Conservation (phyloP, 2,329 filamentous ascomycete genomes). For the Pseudogymnoascus sp. region DNA sequence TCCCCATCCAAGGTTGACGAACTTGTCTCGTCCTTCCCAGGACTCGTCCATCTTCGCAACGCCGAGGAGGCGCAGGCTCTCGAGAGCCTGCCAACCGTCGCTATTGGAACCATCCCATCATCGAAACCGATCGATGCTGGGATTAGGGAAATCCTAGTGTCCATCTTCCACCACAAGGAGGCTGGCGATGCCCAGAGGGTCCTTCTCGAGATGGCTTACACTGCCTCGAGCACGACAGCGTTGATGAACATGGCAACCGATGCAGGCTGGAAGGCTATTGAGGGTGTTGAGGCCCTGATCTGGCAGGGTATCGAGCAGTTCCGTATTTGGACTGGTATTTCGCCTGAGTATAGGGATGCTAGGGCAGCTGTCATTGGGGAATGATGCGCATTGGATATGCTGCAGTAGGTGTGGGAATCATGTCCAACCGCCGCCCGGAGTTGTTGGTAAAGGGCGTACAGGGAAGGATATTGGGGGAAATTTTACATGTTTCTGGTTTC, state of each 20-base stretch:
- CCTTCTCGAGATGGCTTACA: constrained; percentile 94
- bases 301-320: constrained; percentile 68
- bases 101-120: constrained; percentile 85
- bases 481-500: background rate
- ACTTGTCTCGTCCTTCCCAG: constrained; percentile 65
- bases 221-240: constrained; percentile 65
- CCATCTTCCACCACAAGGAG: constrained; percentile 38
- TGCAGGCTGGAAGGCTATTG: constrained; percentile 72
- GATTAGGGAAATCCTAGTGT: constrained; percentile 57
- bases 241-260: constrained; percentile 76
- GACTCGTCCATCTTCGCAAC: background rate
- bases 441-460: constrained; percentile 1
- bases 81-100: constrained; percentile 53
- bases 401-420: background rate
- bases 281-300: constrained; percentile 80
- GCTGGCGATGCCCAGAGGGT: constrained; percentile 39
- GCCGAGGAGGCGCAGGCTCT: constrained; percentile 44
- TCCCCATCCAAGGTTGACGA: constrained; percentile 58
- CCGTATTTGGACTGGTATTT: constrained; percentile 76
- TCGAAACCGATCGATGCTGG: constrained; percentile 70
- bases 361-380: constrained; percentile 47
- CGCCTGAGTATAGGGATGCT: constrained; percentile 62
- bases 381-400: background rate
- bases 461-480: background rate
- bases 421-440: background rate